Percentiles rank a stretch among this genome's conserved stretches.
Conservation (phyloP, 257 asterid genomes). For the Salvia rosmarinus region DNA sequence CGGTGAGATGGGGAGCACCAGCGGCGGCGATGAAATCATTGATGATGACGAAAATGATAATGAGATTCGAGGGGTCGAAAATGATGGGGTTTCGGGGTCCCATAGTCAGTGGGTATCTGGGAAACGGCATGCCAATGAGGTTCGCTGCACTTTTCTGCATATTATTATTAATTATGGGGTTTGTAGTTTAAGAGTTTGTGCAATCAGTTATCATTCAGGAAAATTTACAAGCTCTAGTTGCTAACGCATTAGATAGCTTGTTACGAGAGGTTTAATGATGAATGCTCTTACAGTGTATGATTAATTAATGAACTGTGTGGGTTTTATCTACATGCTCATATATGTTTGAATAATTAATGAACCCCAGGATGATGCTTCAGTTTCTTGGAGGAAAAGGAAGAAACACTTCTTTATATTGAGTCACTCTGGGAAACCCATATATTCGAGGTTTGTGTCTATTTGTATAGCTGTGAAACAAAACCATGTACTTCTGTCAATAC, state of each 20-base stretch:
- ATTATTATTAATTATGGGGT: constrained; percentile 5
- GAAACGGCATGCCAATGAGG: constrained; percentile 86
- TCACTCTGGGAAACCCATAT: constrained; percentile 94
- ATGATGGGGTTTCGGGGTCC: constrained; percentile 45
- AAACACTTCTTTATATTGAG: constrained; percentile 94
- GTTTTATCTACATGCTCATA: constrained; percentile 16
- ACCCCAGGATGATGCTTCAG: constrained; percentile 90
- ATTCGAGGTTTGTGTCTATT: constrained; percentile 67
- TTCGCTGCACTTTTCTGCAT: constrained; percentile 34
- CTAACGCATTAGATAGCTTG: constrained; percentile 3
- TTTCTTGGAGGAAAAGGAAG: constrained; percentile 98
- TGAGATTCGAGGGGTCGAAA: constrained; percentile 54
- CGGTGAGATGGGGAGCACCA: constrained; percentile 93
- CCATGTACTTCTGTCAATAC: neutral
- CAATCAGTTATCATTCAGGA: neutral
- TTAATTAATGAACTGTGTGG: constrained; percentile 18
- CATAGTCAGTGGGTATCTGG: constrained; percentile 69
- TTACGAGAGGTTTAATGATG: neutral
- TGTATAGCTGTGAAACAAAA: constrained; percentile 6
- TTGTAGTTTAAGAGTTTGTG: neutral
- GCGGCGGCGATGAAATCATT: constrained; percentile 63
- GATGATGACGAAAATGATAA: constrained; percentile 49
- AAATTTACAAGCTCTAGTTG: constrained; percentile 17
- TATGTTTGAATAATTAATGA: constrained; percentile 39
- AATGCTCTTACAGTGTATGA: neutral